Conservation (phyloP, 495 filamentous ascomycete species). For the Talaromyces wortmannii region DNA sequence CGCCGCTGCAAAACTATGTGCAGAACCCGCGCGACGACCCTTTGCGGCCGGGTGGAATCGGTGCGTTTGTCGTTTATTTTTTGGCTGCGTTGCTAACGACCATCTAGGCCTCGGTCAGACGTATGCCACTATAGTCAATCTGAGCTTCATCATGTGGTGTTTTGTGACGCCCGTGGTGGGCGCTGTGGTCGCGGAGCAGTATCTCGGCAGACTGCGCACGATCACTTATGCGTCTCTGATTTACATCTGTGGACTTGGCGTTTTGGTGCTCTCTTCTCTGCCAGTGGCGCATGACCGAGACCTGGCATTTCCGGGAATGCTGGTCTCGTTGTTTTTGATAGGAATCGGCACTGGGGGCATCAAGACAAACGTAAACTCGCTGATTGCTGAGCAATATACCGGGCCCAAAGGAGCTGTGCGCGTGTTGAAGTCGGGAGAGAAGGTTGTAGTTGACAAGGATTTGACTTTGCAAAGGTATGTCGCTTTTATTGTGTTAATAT, state of each 20-base stretch:
- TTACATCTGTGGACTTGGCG: constrained; percentile 52
- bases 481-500: not conserved
- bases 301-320: constrained; percentile 37
- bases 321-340: constrained; percentile 51
- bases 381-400: constrained; percentile 44
- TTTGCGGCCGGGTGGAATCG: not conserved
- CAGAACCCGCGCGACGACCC: constrained; percentile 3
- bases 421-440: constrained; percentile 45
- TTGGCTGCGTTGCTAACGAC: constrained; percentile 11
- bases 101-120: constrained; percentile 43
- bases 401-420: constrained; percentile 21
- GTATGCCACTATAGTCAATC: constrained; percentile 45
- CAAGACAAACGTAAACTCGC: constrained; percentile 61
- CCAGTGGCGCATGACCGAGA: constrained; percentile 39
- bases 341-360: constrained; percentile 47
- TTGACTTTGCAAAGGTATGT: constrained; percentile 32
- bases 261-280: constrained; percentile 49
- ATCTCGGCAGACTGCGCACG: constrained; percentile 64
- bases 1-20: constrained; percentile 3
- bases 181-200: constrained; percentile 67
- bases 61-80: not conserved
- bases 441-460: constrained; percentile 62
- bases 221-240: constrained; percentile 49
- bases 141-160: constrained; percentile 64
- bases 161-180: constrained; percentile 65